Percentiles rank a stretch among this genome's conserved stretches.
Conservation (phyloP, 768 basidiomycete species). For the Pulveroboletus ravenelii region DNA sequence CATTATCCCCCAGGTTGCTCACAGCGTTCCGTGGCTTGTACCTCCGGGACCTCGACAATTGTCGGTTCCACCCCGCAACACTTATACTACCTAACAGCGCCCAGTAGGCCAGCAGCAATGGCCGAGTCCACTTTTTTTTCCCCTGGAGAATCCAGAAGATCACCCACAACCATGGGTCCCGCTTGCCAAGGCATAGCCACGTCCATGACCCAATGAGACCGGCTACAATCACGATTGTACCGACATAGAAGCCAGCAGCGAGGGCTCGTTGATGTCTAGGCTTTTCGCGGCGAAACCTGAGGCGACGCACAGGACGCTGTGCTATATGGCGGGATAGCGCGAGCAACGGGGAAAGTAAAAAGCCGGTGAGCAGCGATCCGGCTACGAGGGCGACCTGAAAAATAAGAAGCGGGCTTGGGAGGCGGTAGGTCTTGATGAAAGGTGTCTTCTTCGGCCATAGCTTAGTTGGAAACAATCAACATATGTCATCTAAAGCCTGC, state of each 20-base stretch:
- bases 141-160: slow-evolving; percentile 77
- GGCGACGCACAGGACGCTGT: slow-evolving; percentile 74
- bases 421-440: slow-evolving; percentile 86
- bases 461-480: slow-evolving; percentile 35
- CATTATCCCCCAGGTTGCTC: slow-evolving; percentile 32
- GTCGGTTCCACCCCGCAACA: slow-evolving; percentile 93
- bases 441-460: slow-evolving; percentile 75
- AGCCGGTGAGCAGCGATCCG: slow-evolving; percentile 88
- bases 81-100: slow-evolving; percentile 71
- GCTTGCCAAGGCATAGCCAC: slow-evolving; percentile 73
- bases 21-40: slow-evolving; percentile 48
- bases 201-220: slow-evolving; percentile 90
- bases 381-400: slow-evolving; percentile 92
- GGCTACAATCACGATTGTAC: slow-evolving; percentile 69
- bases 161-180: slow-evolving; percentile 87
- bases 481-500: not conserved
- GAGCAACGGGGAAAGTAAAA: slow-evolving; percentile 89
- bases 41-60: slow-evolving; percentile 72
- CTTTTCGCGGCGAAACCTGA: slow-evolving; percentile 80
- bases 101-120: slow-evolving; percentile 83
- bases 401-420: slow-evolving; percentile 86
- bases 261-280: slow-evolving; percentile 75
- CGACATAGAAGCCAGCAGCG: slow-evolving; percentile 80
- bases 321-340: slow-evolving; percentile 90
- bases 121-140: slow-evolving; percentile 70